Conservation (phyloP, 2,329 filamentous ascomycete genomes). For the Diaporthe sp. region DNA sequence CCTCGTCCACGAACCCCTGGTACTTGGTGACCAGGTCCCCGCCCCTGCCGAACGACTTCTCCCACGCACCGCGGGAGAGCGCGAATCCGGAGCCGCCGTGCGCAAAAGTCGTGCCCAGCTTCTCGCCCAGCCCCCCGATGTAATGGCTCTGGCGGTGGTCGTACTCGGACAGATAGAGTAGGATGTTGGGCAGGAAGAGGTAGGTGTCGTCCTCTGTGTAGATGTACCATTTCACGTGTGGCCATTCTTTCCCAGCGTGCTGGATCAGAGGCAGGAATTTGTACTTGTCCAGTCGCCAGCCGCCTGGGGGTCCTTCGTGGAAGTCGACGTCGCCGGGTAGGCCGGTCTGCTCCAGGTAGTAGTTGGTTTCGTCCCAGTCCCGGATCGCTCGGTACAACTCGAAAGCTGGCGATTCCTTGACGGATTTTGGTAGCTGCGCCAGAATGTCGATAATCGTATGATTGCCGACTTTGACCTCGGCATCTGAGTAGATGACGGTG, state of each 20-base stretch:
- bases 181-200: slow-evolving; percentile 40
- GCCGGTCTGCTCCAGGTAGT: slow-evolving; percentile 45
- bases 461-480: slow-evolving; percentile 44
- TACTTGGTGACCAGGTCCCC: slow-evolving; percentile 23
- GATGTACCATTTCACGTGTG: slow-evolving; percentile 43
- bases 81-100: slow-evolving; percentile 42
- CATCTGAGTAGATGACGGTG: slow-evolving; percentile 46
- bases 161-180: slow-evolving; percentile 33
- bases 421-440: slow-evolving; percentile 43
- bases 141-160: slow-evolving; percentile 35
- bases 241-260: slow-evolving; percentile 35
- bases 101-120: slow-evolving; percentile 36
- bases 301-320: slow-evolving; percentile 26
- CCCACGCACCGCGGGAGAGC: slow-evolving; percentile 36
- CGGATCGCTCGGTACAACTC: slow-evolving; percentile 44
- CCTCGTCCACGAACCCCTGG: slow-evolving; percentile 22
- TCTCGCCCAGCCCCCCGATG: slow-evolving; percentile 41
- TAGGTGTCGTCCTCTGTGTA: slow-evolving; percentile 45
- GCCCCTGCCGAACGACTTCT: slow-evolving; percentile 23
- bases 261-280: slow-evolving; percentile 38
- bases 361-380: slow-evolving; percentile 45
- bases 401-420: slow-evolving; percentile 40
- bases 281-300: slow-evolving; percentile 39
- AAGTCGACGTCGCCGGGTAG: slow-evolving; percentile 29
- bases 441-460: slow-evolving; percentile 46